These are phyloP conservation scores for Peronospora tabacina DNA, from an alignment of 352 stramenopile genomes.

Conservation along the genomic window DNA sequence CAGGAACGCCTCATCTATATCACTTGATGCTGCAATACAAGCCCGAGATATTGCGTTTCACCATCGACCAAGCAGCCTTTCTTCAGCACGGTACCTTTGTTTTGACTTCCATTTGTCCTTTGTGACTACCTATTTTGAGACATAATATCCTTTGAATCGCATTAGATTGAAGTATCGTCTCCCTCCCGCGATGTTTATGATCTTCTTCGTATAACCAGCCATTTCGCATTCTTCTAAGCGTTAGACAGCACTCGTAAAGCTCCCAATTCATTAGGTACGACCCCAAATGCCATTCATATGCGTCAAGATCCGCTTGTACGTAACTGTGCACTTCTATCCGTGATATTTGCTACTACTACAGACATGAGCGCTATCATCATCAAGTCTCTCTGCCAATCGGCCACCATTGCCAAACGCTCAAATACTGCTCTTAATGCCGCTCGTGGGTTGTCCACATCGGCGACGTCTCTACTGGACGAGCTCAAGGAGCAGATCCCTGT, in stretches of 20 bases:
- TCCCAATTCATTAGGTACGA: constrained; percentile 15
- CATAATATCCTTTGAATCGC: constrained; percentile 4
- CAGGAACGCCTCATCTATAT: constrained; percentile 6
- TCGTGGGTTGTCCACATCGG: constrained; percentile 62
- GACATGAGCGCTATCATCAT: constrained; percentile 65
- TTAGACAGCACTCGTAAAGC: constrained; percentile 7
- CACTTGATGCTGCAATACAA: constrained; percentile 4
- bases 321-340: neutral
- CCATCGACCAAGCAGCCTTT: neutral
- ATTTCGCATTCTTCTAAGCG: constrained; percentile 30
- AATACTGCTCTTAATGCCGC: constrained; percentile 22
- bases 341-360: constrained; percentile 6
- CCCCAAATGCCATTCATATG: neutral
- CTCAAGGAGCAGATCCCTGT: constrained; percentile 86
- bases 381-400: constrained; percentile 54
- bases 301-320: constrained; percentile 4
- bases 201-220: neutral
- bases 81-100: constrained; percentile 9
- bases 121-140: neutral
- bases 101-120: neutral
- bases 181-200: too few relatives aligned
- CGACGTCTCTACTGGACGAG: constrained; percentile 66
- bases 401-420: constrained; percentile 34
- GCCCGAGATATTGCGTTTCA: constrained; percentile 22
- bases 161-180: constrained; percentile 14